Percentiles rank a stretch among this genome's conserved stretches.
phyloP scores from a whole-genome alignment of 192 early-diverging fungal genomes.

The Linnemannia exigua region DNA sequence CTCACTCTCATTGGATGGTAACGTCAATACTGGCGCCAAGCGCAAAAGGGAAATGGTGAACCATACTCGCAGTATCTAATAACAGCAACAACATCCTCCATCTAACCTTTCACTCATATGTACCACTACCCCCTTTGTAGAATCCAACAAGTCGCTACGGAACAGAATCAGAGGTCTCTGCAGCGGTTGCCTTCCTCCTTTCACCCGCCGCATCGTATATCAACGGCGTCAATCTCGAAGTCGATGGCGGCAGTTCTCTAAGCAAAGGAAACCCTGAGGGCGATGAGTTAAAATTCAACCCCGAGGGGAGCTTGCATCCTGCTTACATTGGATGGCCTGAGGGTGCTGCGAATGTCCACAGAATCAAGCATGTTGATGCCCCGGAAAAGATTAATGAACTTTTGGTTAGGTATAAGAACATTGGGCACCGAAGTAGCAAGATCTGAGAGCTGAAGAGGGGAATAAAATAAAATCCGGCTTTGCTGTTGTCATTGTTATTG shows the following conservation, averaged over 20 bases:
- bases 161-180: constrained; percentile 27
- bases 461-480: too few species aligned
- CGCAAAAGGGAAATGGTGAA: too few species aligned
- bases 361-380: constrained; percentile 20
- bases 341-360: constrained; percentile 9
- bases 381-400: constrained; percentile 6
- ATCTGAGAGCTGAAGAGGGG: background rate
- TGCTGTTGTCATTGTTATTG: too few species aligned
- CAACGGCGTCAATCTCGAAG: constrained; percentile 26
- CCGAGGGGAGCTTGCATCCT: constrained; percentile 11
- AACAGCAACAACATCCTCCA: too few species aligned
- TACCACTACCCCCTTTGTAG: constrained; percentile 8
- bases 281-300: constrained; percentile 12
- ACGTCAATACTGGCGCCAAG: background rate
- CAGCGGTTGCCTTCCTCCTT: constrained; percentile 20
- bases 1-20: constrained; percentile 23
- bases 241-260: constrained; percentile 27
- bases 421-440: constrained; percentile 2
- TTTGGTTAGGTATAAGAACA: constrained; percentile 1
- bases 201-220: constrained; percentile 30
- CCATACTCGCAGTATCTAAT: too few species aligned
- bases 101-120: too few species aligned
- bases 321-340: constrained; percentile 30
- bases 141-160: constrained; percentile 28
- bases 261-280: constrained; percentile 16